Percentiles rank a stretch among this genome's conserved stretches.
These are phyloP conservation scores for Amaranthus hypochondriacus DNA, from an alignment of 148 eudicot genomes.

Conservation along the genomic window DNA sequence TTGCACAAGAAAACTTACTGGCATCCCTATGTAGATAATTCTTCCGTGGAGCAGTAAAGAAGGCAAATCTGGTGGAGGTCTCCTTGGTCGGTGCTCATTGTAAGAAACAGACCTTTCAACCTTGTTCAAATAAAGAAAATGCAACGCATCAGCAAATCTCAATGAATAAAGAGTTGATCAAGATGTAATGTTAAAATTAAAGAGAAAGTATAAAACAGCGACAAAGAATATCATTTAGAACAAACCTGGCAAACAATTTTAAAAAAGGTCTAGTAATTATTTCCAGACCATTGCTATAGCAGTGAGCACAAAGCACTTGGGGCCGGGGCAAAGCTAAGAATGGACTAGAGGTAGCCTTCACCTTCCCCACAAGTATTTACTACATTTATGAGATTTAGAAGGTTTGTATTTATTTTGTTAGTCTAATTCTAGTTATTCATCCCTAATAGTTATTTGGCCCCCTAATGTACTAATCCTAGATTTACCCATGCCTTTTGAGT, in stretches of 20 bases:
- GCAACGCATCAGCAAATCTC: neutral
- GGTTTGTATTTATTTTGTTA: too few relatives aligned
- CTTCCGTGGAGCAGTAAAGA: slow-evolving; percentile 65
- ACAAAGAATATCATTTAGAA: neutral
- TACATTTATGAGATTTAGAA: too few relatives aligned
- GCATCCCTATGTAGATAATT: slow-evolving; percentile 80
- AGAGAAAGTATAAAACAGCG: neutral
- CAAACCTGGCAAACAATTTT: neutral
- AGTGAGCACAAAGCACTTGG: neutral
- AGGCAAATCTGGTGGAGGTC: slow-evolving; percentile 90
- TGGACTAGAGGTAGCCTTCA: too few relatives aligned
- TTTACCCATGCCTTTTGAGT: neutral
- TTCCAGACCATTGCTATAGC: neutral
- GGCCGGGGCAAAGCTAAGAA: too few relatives aligned
- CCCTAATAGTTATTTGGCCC: too few relatives aligned
- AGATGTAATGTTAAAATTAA: neutral
- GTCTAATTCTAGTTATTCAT: too few relatives aligned
- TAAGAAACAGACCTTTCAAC: slow-evolving; percentile 66
- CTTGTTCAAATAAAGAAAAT: slow-evolving; percentile 29
- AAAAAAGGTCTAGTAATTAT: neutral
- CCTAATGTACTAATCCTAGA: too few relatives aligned
- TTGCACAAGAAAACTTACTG: slow-evolving; percentile 43
- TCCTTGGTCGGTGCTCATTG: slow-evolving; percentile 61
- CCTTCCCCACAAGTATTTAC: too few relatives aligned
- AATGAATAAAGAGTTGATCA: neutral